Conservation (phyloP, 306 rosid species). For the Myrica gale region DNA sequence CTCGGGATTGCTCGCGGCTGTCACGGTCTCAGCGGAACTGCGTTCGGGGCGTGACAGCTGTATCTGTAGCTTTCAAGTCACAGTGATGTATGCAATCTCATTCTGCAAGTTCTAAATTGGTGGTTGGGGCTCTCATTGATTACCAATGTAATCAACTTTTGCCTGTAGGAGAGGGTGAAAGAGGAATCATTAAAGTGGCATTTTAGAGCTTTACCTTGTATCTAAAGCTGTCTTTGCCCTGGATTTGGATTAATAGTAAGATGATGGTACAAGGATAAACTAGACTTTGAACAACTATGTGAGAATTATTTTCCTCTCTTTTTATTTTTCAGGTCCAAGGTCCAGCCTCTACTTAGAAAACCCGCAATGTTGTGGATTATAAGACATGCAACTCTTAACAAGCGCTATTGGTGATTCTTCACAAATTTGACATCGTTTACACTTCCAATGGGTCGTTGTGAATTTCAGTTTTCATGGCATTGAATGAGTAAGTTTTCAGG, state of each 20-base stretch:
- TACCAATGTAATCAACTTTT: neutral
- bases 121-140: neutral
- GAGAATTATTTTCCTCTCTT: constrained; percentile 3
- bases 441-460: no score
- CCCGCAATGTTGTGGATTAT: no score
- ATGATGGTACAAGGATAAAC: neutral
- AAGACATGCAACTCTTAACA: neutral
- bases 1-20: no score
- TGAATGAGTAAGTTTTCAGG: no score
- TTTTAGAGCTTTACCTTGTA: neutral
- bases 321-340: neutral
- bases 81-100: neutral
- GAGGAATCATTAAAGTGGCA: neutral
- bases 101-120: neutral
- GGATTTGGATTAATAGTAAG: neutral
- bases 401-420: neutral
- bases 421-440: neutral
- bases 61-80: constrained; percentile 1
- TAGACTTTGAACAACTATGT: neutral
- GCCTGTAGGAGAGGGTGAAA: neutral
- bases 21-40: no score
- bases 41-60: no score
- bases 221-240: neutral
- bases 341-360: no score
- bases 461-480: no score